These are phyloP conservation scores for Ophiostoma sp. DNA, from an alignment of 2,329 filamentous ascomycete genomes.

Conservation along the genomic window DNA sequence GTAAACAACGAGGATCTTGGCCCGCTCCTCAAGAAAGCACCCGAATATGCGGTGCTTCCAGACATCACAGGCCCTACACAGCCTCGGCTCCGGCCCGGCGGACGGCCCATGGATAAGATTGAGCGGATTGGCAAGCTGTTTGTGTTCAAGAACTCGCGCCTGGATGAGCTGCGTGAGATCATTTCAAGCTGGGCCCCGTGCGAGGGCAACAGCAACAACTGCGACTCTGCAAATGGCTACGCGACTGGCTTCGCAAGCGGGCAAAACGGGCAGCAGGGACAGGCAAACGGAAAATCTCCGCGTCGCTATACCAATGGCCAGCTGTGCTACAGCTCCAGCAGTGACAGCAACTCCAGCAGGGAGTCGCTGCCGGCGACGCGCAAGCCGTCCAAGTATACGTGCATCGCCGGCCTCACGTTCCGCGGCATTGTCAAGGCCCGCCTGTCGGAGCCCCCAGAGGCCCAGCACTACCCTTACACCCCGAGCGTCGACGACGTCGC, in stretches of 20 bases:
- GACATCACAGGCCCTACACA: slow-evolving; percentile 37
- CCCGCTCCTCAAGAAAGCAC: slow-evolving; percentile 30
- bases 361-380: not conserved
- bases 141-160: slow-evolving; percentile 35
- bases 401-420: slow-evolving; percentile 40
- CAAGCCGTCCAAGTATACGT: slow-evolving; percentile 38
- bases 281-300: not conserved
- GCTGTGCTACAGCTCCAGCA: not conserved
- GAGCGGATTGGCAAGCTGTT: slow-evolving; percentile 41
- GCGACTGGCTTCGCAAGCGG: not conserved
- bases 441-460: slow-evolving; percentile 24
- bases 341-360: not conserved
- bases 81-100: slow-evolving; percentile 31
- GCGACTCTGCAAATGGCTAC: not conserved
- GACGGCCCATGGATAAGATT: slow-evolving; percentile 32
- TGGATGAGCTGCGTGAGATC: slow-evolving; percentile 32
- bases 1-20: slow-evolving; percentile 28
- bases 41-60: slow-evolving; percentile 37
- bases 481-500: slow-evolving; percentile 24
- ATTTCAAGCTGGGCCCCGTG: slow-evolving; percentile 28
- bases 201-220: not conserved
- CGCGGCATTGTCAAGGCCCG: slow-evolving; percentile 38
- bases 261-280: not conserved
- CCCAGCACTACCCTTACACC: slow-evolving; percentile 15
- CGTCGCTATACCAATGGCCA: slow-evolving; percentile 5